Base-by-base conservation (phyloP, 306 rosid species). In the Corylus heterophylla region DNA sequence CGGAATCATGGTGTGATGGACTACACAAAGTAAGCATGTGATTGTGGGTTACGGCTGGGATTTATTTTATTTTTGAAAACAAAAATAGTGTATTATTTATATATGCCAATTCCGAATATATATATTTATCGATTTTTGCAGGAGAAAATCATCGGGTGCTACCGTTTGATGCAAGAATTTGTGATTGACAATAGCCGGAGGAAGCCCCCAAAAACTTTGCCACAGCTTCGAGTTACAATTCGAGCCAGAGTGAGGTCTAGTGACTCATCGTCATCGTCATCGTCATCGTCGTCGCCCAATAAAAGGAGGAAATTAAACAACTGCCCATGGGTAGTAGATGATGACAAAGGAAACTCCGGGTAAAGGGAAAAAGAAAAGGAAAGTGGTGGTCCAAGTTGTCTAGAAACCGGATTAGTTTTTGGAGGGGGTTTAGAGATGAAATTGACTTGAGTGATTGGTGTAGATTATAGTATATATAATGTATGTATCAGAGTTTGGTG, bases 1-100 rank as follows among this genome's bases (percentile, higher is more conserved):
- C 97, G 29, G 96, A 90, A 80, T 90, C 92, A 31, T 96, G 99
- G 99, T 96, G 99, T 76, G 91, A 84, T 75, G 99, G 99, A 67
- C 86, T 96, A 39, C 88, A 85, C 88, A 96, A 96, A 88, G 99
- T 96, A 91, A 85, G 98, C 78, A 62, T 55, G 39, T 62, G 20
- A 64, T 67, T 72, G 61, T 75, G 76, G 76, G 48, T 71, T 51
- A 64, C 45, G 8, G 45, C 45, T 42, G 8, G 45, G 8, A 6
- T 31, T 31, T 2, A 31, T 31, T 31, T 31, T 42, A 5, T 42
- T 42, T 42, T 42, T 5, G 0, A 42, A 42, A 42, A 42, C 7
- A 42, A 42, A 42, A 5, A 39, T 39, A 2, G 4, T 3, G 44
- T 39, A 39, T 42, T 5, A 6, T 39, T 3, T 39, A 0, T 5